Base-by-base conservation (phyloP, 2,329 filamentous ascomycete species). In the Emericellopsis atlantica region DNA sequence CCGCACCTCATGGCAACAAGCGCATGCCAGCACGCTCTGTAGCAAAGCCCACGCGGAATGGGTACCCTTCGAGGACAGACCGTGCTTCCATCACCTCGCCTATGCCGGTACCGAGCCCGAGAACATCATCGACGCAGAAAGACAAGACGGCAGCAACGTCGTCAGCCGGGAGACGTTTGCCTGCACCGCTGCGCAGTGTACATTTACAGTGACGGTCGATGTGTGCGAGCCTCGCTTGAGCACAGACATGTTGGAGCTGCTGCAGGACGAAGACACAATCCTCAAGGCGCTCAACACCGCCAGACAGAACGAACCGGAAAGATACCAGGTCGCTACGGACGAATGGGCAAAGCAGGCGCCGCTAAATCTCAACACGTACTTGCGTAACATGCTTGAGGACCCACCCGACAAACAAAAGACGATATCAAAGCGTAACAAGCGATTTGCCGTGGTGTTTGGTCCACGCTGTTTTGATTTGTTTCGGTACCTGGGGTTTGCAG, bases 391-490 rank as follows among this genome's bases (percentile, higher is more conserved):
- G 6, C 57, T 70, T 4, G 59, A 65, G 21, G 23, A 54, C 54
- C 1, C 55, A 2, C 54, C 55, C 1, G 56, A 58, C 31, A 57
- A 59, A 8, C 52, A 52, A 0, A 57, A 67, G 36, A 69, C 58
- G 39, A 74, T 78, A 31, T 71, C 72, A 2, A 70, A 69, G 40
- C 58, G 72, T 2, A 78, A 78, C 48, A 76, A 76, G 51, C 65
- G 68, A 12, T 77, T 76, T 41, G 57, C 58, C 22, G 66, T 75
- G 2, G 59, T 73, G 6, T 76, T 77, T 43, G 69, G 72, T 0
- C 59, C 61, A 5, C 64, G 67, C 4, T 70, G 70, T 39, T 65
- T 68, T 36, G 51, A 55, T 18, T 60, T 77, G 11, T 71, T 76
- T 47, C 56, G 55, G 12, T 61, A 61, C 11, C 56, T 78, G 5